Evolutionary conservation across 2,329 filamentous ascomycete genomes (phyloP).

Genomic region (Fusarium sp.): DNA sequence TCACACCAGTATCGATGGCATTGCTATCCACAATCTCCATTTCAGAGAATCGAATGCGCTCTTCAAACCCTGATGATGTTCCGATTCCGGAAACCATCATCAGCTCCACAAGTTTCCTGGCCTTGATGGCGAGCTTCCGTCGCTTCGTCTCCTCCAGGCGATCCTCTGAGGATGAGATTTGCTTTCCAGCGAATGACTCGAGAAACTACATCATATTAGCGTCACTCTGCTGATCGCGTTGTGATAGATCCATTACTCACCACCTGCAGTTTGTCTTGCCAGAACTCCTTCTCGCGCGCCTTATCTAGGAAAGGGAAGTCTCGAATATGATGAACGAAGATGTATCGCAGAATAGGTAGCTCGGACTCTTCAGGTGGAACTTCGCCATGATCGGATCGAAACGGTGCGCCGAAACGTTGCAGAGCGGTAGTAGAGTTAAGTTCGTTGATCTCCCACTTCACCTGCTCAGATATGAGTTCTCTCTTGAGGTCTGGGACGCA

Average conservation of each 20-base stretch:
- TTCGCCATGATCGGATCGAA: slow-evolving; percentile 91
- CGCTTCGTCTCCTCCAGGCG: slow-evolving; percentile 96
- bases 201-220: slow-evolving; percentile 73
- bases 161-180: slow-evolving; percentile 97
- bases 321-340: slow-evolving; percentile 97
- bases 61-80: slow-evolving; percentile 96
- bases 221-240: not conserved
- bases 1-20: slow-evolving; percentile 89
- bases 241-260: slow-evolving; percentile 64
- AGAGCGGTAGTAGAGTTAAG: slow-evolving; percentile 95
- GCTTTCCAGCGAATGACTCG: slow-evolving; percentile 96
- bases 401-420: slow-evolving; percentile 94
- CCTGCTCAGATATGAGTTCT: slow-evolving; percentile 91
- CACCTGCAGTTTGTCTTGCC: slow-evolving; percentile 97
- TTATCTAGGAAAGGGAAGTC: slow-evolving; percentile 98
- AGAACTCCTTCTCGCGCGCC: slow-evolving; percentile 98
- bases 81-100: slow-evolving; percentile 99
- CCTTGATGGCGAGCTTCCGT: slow-evolving; percentile 90
- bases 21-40: slow-evolving; percentile 95
- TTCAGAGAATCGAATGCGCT: slow-evolving; percentile 95
- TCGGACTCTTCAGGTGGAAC: slow-evolving; percentile 94
- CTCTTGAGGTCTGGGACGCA: slow-evolving; percentile 81
- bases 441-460: slow-evolving; percentile 89
- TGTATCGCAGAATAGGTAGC: slow-evolving; percentile 91
- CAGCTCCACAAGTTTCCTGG: slow-evolving; percentile 93